Percentiles rank a stretch among this genome's conserved stretches.
These are phyloP conservation scores for Hibiscus mutabilis DNA, from an alignment of 345 rosid genomes.

Conservation along the genomic window DNA sequence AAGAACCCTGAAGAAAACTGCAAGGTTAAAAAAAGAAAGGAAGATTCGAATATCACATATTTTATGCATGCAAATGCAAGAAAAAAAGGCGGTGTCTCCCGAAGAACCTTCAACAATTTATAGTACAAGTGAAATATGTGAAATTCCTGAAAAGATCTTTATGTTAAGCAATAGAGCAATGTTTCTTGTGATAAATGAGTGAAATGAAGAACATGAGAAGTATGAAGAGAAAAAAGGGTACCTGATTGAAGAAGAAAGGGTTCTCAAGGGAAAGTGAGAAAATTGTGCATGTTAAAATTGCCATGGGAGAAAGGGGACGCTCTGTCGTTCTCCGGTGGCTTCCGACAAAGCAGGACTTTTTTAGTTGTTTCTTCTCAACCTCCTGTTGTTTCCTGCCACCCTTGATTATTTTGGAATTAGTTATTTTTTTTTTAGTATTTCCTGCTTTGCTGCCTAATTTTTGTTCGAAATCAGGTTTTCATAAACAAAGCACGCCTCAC, in stretches of 20 bases:
- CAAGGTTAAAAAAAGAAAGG: neutral
- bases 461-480: neutral
- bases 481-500: too few relatives aligned
- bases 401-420: conserved; percentile 20
- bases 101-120: neutral
- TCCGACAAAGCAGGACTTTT: conserved; percentile 39
- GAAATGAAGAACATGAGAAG: neutral
- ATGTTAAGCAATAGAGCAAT: neutral
- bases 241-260: conserved; percentile 34
- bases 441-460: conserved; percentile 15
- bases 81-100: neutral
- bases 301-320: conserved; percentile 20
- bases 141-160: neutral
- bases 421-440: conserved; percentile 27
- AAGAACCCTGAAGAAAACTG: conserved; percentile 28
- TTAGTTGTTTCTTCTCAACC: neutral
- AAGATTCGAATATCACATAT: neutral
- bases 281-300: conserved; percentile 27
- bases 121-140: neutral
- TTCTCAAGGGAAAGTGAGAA: conserved; percentile 31
- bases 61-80: too few relatives aligned
- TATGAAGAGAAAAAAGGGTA: conserved; percentile 1
- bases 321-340: conserved; percentile 14
- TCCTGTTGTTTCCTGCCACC: conserved; percentile 14
- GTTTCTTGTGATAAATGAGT: neutral